Conservation (phyloP, 306 rosid species). For the Parietaria judaica region DNA sequence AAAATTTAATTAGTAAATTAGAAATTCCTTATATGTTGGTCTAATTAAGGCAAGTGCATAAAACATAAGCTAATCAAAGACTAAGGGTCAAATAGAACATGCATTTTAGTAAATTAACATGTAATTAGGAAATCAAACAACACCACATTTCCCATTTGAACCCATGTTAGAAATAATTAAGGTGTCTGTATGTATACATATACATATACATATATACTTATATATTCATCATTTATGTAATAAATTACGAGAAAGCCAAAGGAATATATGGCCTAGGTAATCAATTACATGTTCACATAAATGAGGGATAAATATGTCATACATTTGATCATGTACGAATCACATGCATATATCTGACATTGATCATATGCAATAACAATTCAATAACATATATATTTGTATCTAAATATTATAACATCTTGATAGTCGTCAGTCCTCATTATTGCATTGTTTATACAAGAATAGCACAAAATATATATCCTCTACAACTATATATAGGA, state of each 20-base stretch:
- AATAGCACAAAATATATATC: not conserved
- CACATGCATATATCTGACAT: conserved; percentile 13
- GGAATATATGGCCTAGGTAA: conserved; percentile 10
- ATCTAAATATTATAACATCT: too few relatives aligned
- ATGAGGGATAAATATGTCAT: not conserved
- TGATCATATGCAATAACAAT: conserved; percentile 2
- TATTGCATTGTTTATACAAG: not conserved
- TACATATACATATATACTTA: not conserved
- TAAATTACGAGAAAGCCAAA: conserved; percentile 11
- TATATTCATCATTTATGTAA: not conserved
- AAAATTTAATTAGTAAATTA: too few relatives aligned
- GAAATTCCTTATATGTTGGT: too few relatives aligned
- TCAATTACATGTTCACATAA: not conserved
- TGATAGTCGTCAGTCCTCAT: not conserved
- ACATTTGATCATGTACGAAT: conserved; percentile 8
- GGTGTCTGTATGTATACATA: not conserved
- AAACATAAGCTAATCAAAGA: too few relatives aligned
- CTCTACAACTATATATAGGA: not conserved
- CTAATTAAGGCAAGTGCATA: too few relatives aligned
- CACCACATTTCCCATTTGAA: not conserved
- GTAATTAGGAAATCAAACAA: too few relatives aligned
- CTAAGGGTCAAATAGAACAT: too few relatives aligned
- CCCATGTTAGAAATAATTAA: conserved; percentile 10
- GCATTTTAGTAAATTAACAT: too few relatives aligned
- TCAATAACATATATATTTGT: not conserved